Base-by-base conservation (phyloP, 192 early-diverging fungal genomes). In the Dimargaris cristalligena region DNA sequence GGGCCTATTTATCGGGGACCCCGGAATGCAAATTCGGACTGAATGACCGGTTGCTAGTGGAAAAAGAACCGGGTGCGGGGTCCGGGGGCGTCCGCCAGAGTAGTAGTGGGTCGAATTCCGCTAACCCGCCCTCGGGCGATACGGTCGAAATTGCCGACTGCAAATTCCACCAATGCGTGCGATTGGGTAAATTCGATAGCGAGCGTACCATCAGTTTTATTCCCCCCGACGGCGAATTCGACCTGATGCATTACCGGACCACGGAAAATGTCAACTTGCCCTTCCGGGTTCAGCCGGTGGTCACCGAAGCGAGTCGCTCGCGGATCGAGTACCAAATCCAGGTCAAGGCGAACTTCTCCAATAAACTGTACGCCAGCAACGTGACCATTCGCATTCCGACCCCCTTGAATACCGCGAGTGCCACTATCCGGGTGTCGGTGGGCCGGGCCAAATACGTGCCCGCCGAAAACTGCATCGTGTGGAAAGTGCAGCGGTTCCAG, bases 81-180 rank as follows among this genome's bases (percentile, higher is more conserved):
- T 61, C 29, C 65, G 59, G 60, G 1, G 67, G 66, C 45, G 60
- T 65, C 60, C 62, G 67, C 33, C 67, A 68, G 63, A 41, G 38
- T 16, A 16, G 38, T 6, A 41, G 8, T 16, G 38, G 38, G 6
- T 16, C 8, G 6, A 41, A 16, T 16, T 6, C 8, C 60, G 54
- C 45, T 51, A 38, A 26, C 52, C 8, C 52, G 10, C 38, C 20
- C 60, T 13, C 2, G 64, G 65, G 51, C 63, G 77, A 81, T 35
- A 73, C 79, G 18, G 92, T 98, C 26, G 93, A 94, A 64, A 87
- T 98, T 35, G 95, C 94, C 50, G 95, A 98, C 63, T 88, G 83
- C 62, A 90, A 98, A 65, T 98, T 98, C 78, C 95, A 98, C 68
- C 95, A 98, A 74, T 97, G 95, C 72, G 95, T 98, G 44, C 83